Conservation (phyloP, 2,329 filamentous ascomycete species). For the Ascochyta koolunga region DNA sequence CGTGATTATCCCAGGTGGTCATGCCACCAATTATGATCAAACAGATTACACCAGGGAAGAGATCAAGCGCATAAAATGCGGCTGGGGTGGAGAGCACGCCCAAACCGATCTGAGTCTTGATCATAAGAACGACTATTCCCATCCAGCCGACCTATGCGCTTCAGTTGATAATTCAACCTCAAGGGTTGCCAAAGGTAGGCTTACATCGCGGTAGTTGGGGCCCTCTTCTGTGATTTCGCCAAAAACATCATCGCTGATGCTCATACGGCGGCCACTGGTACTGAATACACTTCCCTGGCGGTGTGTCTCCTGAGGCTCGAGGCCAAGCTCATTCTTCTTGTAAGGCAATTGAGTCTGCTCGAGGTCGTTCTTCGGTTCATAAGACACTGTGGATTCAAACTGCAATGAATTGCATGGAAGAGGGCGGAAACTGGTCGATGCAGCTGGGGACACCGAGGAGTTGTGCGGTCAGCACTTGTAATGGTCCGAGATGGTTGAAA, state of each 20-base stretch:
- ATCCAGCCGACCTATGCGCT: slow-evolving; percentile 20
- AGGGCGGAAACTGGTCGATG: neutral
- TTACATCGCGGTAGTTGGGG: slow-evolving; percentile 11
- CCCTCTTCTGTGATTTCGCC: slow-evolving; percentile 10
- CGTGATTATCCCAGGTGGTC: slow-evolving; percentile 56
- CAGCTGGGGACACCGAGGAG: neutral
- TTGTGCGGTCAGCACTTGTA: neutral
- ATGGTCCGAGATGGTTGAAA: neutral
- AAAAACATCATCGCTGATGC: slow-evolving; percentile 8
- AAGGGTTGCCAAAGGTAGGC: neutral
- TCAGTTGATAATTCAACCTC: neutral
- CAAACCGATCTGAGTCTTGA: slow-evolving; percentile 29
- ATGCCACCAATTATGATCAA: slow-evolving; percentile 49
- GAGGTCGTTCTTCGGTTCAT: slow-evolving; percentile 14
- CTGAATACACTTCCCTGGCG: slow-evolving; percentile 12
- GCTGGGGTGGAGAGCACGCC: slow-evolving; percentile 55
- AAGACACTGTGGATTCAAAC: slow-evolving; percentile 5
- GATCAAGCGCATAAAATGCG: slow-evolving; percentile 53
- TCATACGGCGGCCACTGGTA: slow-evolving; percentile 3
- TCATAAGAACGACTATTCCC: slow-evolving; percentile 26
- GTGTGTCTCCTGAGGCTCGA: slow-evolving; percentile 7
- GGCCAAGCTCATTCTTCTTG: slow-evolving; percentile 3
- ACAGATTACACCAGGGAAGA: slow-evolving; percentile 54
- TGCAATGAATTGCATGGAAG: neutral
- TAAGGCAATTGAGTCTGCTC: neutral